Conservation (phyloP, 768 basidiomycete species). For the Lanmaoa rubissima region DNA sequence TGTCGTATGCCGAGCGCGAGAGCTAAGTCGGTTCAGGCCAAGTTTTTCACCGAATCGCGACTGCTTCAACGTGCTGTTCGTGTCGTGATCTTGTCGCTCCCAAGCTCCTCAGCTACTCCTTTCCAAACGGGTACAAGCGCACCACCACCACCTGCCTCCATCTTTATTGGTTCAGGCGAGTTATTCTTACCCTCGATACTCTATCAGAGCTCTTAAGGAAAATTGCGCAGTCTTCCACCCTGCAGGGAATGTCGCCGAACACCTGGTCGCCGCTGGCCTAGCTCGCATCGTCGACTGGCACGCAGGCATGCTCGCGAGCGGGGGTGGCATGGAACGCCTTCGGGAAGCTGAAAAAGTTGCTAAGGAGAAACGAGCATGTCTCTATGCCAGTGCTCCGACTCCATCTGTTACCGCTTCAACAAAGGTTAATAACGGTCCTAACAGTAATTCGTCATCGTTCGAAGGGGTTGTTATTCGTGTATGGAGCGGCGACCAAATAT, state of each 20-base stretch:
- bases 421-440: constrained; percentile 47
- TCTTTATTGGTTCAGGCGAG: constrained; percentile 86
- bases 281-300: constrained; percentile 98
- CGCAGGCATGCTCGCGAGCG: constrained; percentile 85
- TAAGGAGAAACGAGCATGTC: constrained; percentile 66
- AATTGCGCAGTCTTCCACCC: constrained; percentile 70
- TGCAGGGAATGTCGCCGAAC: constrained; percentile 91
- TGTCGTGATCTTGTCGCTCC: constrained; percentile 77
- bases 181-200: constrained; percentile 5
- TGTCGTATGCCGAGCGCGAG: background rate
- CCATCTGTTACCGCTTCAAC: constrained; percentile 34
- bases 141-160: constrained; percentile 66
- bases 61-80: constrained; percentile 78
- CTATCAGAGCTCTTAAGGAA: background rate
- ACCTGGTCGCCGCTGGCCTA: constrained; percentile 78
- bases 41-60: constrained; percentile 89
- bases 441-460: constrained; percentile 53
- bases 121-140: constrained; percentile 62
- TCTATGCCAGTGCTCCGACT: constrained; percentile 60
- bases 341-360: constrained; percentile 80
- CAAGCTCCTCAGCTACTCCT: constrained; percentile 73
- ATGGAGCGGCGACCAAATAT: constrained; percentile 92
- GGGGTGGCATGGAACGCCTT: constrained; percentile 85
- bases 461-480: constrained; percentile 83
- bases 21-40: constrained; percentile 55